Percentiles rank a stretch among this genome's conserved stretches.
Evolutionary conservation across 805 yeast genomes (phyloP).

Genomic region (Saturnispora kantuleensis): DNA sequence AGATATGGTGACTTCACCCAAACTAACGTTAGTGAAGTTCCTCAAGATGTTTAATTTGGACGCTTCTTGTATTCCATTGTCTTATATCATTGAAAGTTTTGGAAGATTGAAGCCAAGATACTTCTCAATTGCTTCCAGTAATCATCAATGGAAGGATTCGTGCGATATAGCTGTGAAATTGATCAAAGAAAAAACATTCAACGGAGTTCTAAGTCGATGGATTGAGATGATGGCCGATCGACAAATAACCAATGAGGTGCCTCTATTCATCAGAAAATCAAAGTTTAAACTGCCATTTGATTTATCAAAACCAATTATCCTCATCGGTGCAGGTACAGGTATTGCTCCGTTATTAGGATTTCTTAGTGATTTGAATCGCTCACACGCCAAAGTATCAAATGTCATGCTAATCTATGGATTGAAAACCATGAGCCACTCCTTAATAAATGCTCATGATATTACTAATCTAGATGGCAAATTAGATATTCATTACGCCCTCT

Average conservation of each 20-base stretch:
- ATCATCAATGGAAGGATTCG: conserved; percentile 46
- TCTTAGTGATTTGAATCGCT: conserved; percentile 49
- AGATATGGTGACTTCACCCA: conserved; percentile 42
- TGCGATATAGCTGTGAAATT: conserved; percentile 79
- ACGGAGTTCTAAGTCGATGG: conserved; percentile 83
- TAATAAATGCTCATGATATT: conserved; percentile 79
- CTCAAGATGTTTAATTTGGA: conserved; percentile 49
- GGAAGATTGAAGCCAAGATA: conserved; percentile 80
- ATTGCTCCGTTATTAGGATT: conserved; percentile 95
- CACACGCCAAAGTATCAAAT: conserved; percentile 42
- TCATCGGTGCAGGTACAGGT: conserved; percentile 96
- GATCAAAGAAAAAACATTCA: conserved; percentile 42
- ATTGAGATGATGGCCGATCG: conserved; percentile 53
- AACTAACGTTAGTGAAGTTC: conserved; percentile 61
- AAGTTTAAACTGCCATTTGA: conserved; percentile 83
- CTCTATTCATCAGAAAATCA: conserved; percentile 81
- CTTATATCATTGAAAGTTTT: conserved; percentile 67
- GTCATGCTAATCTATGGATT: conserved; percentile 69
- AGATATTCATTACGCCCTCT: conserved; percentile 67
- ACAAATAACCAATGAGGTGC: conserved; percentile 45
- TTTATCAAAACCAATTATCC: conserved; percentile 66
- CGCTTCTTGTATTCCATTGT: conserved; percentile 53
- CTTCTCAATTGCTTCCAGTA: conserved; percentile 85
- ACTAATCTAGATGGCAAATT: conserved; percentile 43
- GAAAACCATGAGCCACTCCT: conserved; percentile 51